Conservation (phyloP, 371 early-diverging fungal species). For the Rhizomucor miehei region DNA sequence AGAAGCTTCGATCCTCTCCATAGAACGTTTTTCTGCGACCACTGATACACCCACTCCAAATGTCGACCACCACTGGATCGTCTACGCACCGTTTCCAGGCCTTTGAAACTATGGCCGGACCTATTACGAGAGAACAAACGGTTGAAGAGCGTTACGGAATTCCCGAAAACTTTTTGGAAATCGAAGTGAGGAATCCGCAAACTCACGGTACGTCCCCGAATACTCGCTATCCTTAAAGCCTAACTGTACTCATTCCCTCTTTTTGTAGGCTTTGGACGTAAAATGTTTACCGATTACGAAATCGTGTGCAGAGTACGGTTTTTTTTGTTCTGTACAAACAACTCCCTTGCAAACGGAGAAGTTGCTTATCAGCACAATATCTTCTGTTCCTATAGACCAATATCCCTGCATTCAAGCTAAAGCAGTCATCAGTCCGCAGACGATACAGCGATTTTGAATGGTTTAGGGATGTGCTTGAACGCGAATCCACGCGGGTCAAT, state of each 20-base stretch:
- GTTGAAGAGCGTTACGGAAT: constrained; percentile 89
- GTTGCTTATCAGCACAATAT: constrained; percentile 12
- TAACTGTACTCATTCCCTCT: constrained; percentile 1
- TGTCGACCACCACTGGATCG: constrained; percentile 11
- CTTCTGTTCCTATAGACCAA: constrained; percentile 71
- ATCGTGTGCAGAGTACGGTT: constrained; percentile 87
- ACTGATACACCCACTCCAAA: neutral
- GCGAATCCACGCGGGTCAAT: constrained; percentile 89
- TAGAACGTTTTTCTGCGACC: too few relatives aligned
- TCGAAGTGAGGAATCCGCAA: constrained; percentile 90
- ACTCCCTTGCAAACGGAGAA: neutral
- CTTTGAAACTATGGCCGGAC: constrained; percentile 55
- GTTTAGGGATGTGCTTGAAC: constrained; percentile 92
- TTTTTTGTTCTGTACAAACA: constrained; percentile 3
- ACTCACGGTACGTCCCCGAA: constrained; percentile 76
- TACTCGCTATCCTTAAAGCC: too few relatives aligned
- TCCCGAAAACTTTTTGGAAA: constrained; percentile 97
- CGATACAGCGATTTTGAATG: constrained; percentile 98
- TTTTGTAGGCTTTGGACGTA: constrained; percentile 69
- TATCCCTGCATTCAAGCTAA: constrained; percentile 94
- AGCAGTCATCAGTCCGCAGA: constrained; percentile 81
- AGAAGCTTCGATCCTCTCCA: too few relatives aligned
- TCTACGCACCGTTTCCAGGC: constrained; percentile 41
- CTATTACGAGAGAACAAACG: constrained; percentile 72
- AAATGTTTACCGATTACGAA: constrained; percentile 95